These are phyloP conservation scores for Gonapodya prolifera DNA, from an alignment of 192 early-diverging fungal species.

Conservation along the genomic window DNA sequence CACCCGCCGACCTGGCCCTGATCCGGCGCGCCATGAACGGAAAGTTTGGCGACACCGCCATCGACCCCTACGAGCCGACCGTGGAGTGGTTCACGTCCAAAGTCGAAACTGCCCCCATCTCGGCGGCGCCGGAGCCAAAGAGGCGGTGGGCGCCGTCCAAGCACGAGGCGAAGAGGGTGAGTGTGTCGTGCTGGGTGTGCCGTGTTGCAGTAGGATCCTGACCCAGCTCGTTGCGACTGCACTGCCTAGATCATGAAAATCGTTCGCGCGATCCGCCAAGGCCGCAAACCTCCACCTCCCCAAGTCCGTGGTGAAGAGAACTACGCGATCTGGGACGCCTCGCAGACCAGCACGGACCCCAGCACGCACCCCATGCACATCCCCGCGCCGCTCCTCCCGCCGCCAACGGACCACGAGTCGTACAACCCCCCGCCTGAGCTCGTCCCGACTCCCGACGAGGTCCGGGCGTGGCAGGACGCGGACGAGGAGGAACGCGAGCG, in stretches of 20 bases:
- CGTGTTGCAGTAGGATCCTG: background rate
- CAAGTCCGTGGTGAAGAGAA: conserved; percentile 35
- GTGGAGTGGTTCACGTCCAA: conserved; percentile 93
- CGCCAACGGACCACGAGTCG: conserved; percentile 85
- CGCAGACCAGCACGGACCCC: conserved; percentile 33
- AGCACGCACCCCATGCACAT: conserved; percentile 54
- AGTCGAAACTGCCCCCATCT: conserved; percentile 66
- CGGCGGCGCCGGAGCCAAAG: conserved; percentile 88
- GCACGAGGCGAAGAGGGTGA: conserved; percentile 74
- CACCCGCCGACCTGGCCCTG: conserved; percentile 84
- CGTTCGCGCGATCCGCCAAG: conserved; percentile 85
- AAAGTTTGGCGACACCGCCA: conserved; percentile 67
- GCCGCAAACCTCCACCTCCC: conserved; percentile 36
- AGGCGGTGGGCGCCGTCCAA: conserved; percentile 90
- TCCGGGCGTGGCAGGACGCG: conserved; percentile 58
- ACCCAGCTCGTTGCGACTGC: background rate
- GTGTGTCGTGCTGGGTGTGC: background rate
- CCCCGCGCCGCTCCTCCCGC: conserved; percentile 74
- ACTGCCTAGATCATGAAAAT: conserved; percentile 78
- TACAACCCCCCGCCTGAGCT: conserved; percentile 97
- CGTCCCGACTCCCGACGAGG: conserved; percentile 69
- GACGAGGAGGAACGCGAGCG: conserved; percentile 64
- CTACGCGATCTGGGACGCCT: conserved; percentile 57
- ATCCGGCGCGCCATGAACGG: conserved; percentile 76
- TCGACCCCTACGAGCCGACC: conserved; percentile 79